A percentile compares a stretch with the other conserved stretches of the same genome.
These are phyloP conservation scores for Tetrapyrgos nigripes DNA, from an alignment of 1,284 basidiomycete genomes.

Conservation along the genomic window DNA sequence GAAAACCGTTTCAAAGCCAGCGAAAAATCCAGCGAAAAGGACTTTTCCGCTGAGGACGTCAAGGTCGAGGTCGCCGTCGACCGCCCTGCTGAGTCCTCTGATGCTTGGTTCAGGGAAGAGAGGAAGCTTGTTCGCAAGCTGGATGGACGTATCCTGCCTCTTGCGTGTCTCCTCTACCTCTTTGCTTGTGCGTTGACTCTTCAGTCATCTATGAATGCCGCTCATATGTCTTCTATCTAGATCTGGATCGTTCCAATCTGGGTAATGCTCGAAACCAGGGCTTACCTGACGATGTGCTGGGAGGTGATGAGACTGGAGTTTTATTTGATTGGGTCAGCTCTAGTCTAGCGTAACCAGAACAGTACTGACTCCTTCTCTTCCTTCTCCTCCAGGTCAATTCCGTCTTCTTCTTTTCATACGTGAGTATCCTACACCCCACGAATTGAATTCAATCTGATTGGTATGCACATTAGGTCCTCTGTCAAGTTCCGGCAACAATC, in stretches of 20 bases:
- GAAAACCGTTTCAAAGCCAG: background rate
- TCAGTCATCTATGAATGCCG: background rate
- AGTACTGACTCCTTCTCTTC: too few species aligned
- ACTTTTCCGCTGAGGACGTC: slow-evolving; percentile 12
- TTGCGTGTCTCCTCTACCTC: slow-evolving; percentile 74
- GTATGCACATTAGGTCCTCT: slow-evolving; percentile 58
- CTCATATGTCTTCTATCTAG: slow-evolving; percentile 37
- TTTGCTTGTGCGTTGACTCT: slow-evolving; percentile 67
- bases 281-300: slow-evolving; percentile 64
- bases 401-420: slow-evolving; percentile 81
- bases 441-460: background rate
- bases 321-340: slow-evolving; percentile 80
- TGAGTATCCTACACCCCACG: slow-evolving; percentile 38
- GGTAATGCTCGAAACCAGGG: slow-evolving; percentile 77
- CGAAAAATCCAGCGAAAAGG: slow-evolving; percentile 1
- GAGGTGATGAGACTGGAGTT: slow-evolving; percentile 69
- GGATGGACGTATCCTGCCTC: slow-evolving; percentile 71
- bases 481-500: slow-evolving; percentile 72
- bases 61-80: slow-evolving; percentile 8
- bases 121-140: slow-evolving; percentile 66
- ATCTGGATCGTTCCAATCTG: slow-evolving; percentile 76
- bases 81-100: slow-evolving; percentile 2
- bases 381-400: too few species aligned
- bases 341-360: too few species aligned
- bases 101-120: slow-evolving; percentile 47